Base-by-base conservation (phyloP, 352 stramenopile genomes). In the Pythium dissotocum region DNA sequence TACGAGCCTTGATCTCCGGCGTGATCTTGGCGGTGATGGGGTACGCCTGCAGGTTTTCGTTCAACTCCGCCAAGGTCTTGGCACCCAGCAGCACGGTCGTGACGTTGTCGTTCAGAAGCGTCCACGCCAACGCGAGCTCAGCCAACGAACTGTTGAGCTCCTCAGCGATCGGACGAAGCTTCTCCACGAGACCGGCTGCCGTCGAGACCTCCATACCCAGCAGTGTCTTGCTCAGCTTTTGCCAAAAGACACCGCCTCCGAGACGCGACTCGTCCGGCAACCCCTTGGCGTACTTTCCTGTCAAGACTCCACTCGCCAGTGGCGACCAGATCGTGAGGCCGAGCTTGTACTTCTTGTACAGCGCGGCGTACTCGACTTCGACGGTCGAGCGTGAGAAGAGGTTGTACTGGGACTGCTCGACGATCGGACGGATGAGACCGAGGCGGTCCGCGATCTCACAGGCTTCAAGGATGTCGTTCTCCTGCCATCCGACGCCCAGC, bases 391-490 rank as follows among this genome's bases (percentile, higher is more conserved):
- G 79, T 38, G 82, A 59, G 44, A 85, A 73, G 57, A 87, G 64
- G 56, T 85, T 80, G 70, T 87, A 87, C 67, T 85, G 57, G 18
- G 76, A 71, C 68, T 87, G 78, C 65, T 87, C 77, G 1, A 77
- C 44, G 18, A 71, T 56, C 16, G 72, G 72, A 33, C 63, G 35
- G 54, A 79, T 77, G 5, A 77, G 40, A 12, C 63, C 63, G 30
- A 77, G 61, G 21, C 58, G 62, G 40, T 79, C 65, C n/a, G 72
- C 72, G 57, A 79, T 73, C 24, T 66, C 58, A 53, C 66, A 75
- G 30, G 78, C 79, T 63, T 86, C 75, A 0, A 70, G 73, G 40
- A 87, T 83, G 53, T 87, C 65, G 40, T 77, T 44, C 4, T 79
- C 49, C 36, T 7, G 67, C 79, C 79, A 87, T 28, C 83, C 71